Evolutionary conservation across 2,329 filamentous ascomycete species (phyloP).

Genomic region (Colletotrichum filicis): DNA sequence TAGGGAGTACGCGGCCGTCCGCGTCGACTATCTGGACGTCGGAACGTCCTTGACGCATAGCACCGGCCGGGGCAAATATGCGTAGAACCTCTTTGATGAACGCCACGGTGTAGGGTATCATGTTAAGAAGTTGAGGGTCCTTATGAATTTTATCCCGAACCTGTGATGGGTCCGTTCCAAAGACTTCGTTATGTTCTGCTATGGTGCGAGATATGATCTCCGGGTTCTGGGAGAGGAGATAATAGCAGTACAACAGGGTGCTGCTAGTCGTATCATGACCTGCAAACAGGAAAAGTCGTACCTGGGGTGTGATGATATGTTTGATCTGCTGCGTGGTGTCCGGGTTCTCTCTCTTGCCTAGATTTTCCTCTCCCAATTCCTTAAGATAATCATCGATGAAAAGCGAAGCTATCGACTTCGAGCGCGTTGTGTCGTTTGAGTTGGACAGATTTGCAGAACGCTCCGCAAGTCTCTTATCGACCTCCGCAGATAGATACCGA

Average conservation of each 20-base stretch:
- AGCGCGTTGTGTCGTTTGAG: not conserved
- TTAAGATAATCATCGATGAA: slow-evolving; percentile 22
- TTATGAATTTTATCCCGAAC: slow-evolving; percentile 51
- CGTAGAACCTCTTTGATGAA: slow-evolving; percentile 66
- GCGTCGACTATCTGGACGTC: slow-evolving; percentile 53
- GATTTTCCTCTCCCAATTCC: not conserved
- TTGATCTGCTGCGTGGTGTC: slow-evolving; percentile 5
- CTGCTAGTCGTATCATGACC: slow-evolving; percentile 47
- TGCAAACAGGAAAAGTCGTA: slow-evolving; percentile 46
- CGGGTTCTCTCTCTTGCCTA: not conserved
- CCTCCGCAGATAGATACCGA: not conserved
- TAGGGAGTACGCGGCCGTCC: slow-evolving; percentile 54
- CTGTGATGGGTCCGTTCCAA: slow-evolving; percentile 52
- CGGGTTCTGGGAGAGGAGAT: slow-evolving; percentile 40
- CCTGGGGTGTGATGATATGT: slow-evolving; percentile 38
- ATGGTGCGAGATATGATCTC: slow-evolving; percentile 38
- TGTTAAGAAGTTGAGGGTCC: slow-evolving; percentile 58
- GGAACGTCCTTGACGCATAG: slow-evolving; percentile 49
- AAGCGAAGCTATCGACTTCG: slow-evolving; percentile 9
- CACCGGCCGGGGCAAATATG: slow-evolving; percentile 61
- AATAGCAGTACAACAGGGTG: slow-evolving; percentile 41
- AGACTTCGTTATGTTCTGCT: slow-evolving; percentile 51
- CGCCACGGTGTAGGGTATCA: slow-evolving; percentile 62
- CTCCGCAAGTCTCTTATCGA: slow-evolving; percentile 6
- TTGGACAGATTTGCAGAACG: not conserved